Evolutionary conservation across 768 basidiomycete genomes (phyloP), one percentile per base, ranked within the genome.

Genomic region (Brasilioporus rufonigricans): DNA sequence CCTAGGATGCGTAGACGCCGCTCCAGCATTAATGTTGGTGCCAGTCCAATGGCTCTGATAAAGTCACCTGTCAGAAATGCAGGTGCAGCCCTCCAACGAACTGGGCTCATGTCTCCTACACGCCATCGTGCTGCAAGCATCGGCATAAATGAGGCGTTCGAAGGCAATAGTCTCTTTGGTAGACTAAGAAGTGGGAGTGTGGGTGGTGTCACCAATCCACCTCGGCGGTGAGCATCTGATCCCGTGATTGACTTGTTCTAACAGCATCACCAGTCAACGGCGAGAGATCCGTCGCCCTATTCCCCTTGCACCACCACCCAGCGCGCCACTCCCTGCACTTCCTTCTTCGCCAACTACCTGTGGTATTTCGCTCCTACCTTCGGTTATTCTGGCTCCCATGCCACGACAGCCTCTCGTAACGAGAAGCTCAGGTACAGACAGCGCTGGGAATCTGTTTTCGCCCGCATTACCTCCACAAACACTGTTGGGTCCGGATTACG

Each of bases 1-100:
- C 78, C 80, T 24, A 76, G 76, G 32, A 76, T 83, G 26, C 81
- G 87, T 44, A 79, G 77, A 48, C 80, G 87, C 39, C 81, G 84
- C 39, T 86, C 84, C 18, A 87, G 85, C 35, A 68, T 88, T 29
- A 86, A 81, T 5, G 57, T 82, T 21, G 76, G 70, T 4, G 72
- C 75, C 13, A 82, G 77, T 9, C 83, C 85, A 2, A 80, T 86
- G 69, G 74, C 75, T 39, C 65, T 74, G 33, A 83, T 87, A 60
- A 85, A 84, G 54, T 81, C 83, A 0, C 81, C 85, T 1, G 61
- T 74, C 14, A 77, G 83, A 33, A 78, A 71, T 2, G 83, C 80
- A 0, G 75, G 76, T 23, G 73, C 73, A 27, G 83, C 84, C 1
- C 67, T 83, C 24, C 82, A 79, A 55, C 71, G 73, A 45, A 78